phyloP scores from a whole-genome alignment of 1,284 basidiomycete species.

The Melampsora larici-populina region DNA sequence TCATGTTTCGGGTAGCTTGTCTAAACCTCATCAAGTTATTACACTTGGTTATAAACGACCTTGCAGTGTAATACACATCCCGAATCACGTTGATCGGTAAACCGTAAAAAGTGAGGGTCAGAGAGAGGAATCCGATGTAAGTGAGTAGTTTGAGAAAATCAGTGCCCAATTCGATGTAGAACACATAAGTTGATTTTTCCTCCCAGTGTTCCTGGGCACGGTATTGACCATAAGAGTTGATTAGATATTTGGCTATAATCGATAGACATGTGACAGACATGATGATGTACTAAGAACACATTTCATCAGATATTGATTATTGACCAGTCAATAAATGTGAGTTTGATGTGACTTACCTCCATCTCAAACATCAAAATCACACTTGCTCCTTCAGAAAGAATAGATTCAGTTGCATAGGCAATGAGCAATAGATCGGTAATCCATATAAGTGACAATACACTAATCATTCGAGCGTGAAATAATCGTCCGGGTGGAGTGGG shows the following conservation, averaged over 20 bases:
- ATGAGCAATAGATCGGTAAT: conserved; percentile 70
- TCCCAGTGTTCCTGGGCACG: conserved; percentile 76
- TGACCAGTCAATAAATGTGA: background rate
- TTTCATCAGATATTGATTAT: background rate
- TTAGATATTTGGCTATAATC: conserved; percentile 76
- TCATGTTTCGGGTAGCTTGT: conserved; percentile 94
- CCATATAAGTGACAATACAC: conserved; percentile 69
- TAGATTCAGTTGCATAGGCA: conserved; percentile 71
- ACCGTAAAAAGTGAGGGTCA: conserved; percentile 91
- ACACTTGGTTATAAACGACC: conserved; percentile 81
- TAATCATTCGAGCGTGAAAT: conserved; percentile 79
- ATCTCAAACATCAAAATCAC: conserved; percentile 91
- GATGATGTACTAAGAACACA: conserved; percentile 70
- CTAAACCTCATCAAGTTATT: conserved; percentile 85
- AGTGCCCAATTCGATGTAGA: conserved; percentile 89
- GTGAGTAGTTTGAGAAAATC: conserved; percentile 90
- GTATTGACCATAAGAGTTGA: conserved; percentile 76
- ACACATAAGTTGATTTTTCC: conserved; percentile 93
- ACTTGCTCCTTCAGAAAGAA: conserved; percentile 72
- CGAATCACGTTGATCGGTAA: conserved; percentile 92
- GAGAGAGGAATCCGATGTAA: conserved; percentile 85
- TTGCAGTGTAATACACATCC: conserved; percentile 90
- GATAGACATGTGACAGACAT: conserved; percentile 76
- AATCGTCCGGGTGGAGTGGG: conserved; percentile 74
- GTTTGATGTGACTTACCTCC: conserved; percentile 63